Evolutionary conservation across 768 basidiomycete genomes (phyloP), one percentile per base, ranked within the genome.

Genomic region (Trametes villosa): DNA sequence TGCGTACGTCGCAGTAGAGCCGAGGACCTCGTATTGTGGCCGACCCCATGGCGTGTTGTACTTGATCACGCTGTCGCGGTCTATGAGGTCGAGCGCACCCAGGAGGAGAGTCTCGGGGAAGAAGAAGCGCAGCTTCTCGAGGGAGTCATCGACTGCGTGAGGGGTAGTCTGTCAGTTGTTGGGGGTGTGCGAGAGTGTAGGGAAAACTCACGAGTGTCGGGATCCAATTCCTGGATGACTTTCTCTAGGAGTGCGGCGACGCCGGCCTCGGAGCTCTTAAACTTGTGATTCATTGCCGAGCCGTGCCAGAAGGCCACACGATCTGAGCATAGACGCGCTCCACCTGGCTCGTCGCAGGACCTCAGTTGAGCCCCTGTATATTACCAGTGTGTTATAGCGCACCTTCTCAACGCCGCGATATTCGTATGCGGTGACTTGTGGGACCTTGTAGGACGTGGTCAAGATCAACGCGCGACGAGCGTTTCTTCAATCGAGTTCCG

Each of bases 61-160:
- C 62, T 83, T 83, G 61, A 90, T 77, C 22, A 92, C 92, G 64
- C 82, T 83, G 58, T 82, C 81, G 30, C 83, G 79, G 72, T 94
- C 92, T 44, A 92, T 78, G n/a, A 93, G 75, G 68, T 94, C 89
- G 26, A 94, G 73, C 6, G 92, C 89, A 20, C 88, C 87, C 2
- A 91, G 67, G 20, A 92, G 72, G 15, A 87, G 76, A 20, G 76
- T 79, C 58, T 89, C 86, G 1, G 90, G 82, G 65, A 92, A 81
- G 53, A 91, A 69, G 40, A 78, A 72, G 26, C 80, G 78, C 11
- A 92, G 78, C 59, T 79, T 80, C 57, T 80, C 77, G n/a, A 91
- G 64, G 9, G 77, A 72, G 47, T 86, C 83, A 36, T 88, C 86
- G 44, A 76, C 68, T 58, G 81, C 51, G 31, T 33, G 52, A 27